Evolutionary conservation across 2,329 filamentous ascomycete species (phyloP).

Genomic region (Colletotrichum chrysophilum): DNA sequence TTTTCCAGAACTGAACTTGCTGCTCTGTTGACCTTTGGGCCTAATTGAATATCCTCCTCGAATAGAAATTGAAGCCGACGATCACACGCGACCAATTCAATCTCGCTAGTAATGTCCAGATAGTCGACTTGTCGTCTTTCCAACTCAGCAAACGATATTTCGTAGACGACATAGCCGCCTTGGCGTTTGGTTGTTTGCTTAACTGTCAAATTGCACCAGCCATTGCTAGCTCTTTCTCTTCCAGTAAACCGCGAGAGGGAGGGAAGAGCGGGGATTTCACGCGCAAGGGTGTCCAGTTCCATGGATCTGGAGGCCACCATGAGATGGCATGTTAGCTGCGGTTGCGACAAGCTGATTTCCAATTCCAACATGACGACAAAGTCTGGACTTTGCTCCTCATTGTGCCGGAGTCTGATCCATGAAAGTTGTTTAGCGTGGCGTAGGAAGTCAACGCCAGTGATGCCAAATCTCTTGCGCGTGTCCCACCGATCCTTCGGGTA

Average conservation of each 20-base stretch:
- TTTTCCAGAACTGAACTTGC: neutral
- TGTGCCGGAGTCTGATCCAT: neutral
- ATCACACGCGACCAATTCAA: neutral
- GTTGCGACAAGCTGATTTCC: neutral
- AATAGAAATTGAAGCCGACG: neutral
- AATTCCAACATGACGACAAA: neutral
- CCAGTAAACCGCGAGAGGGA: neutral
- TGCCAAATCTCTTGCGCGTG: accelerated
- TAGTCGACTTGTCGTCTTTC: neutral
- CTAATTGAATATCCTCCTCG: neutral
- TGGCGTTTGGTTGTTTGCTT: neutral
- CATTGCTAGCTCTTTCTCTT: neutral
- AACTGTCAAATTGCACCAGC: neutral
- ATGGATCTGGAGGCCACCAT: neutral
- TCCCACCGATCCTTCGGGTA: neutral
- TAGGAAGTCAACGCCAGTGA: neutral
- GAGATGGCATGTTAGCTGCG: neutral
- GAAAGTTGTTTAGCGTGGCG: neutral
- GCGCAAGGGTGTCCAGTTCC: neutral
- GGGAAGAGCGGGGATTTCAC: neutral
- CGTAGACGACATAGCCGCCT: neutral
- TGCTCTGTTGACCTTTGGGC: neutral
- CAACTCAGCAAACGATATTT: neutral
- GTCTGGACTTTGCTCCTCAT: neutral
- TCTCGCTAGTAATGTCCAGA: neutral